phyloP scores from a whole-genome alignment of 2,329 filamentous ascomycete species.

The Zymoseptoria crescenta region DNA sequence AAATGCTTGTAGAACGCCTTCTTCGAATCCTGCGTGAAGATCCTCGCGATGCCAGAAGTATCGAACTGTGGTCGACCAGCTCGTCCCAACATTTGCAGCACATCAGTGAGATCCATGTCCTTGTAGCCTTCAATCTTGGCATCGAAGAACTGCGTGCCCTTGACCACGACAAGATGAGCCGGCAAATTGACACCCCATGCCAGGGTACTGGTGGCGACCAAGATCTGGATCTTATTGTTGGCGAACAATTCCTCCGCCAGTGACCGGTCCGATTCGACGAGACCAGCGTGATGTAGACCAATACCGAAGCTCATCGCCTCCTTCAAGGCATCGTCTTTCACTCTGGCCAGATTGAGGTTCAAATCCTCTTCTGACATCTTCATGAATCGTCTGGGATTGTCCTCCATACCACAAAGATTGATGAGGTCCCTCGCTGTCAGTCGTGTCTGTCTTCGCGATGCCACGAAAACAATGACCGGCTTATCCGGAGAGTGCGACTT shows the following conservation, averaged over 20 bases:
- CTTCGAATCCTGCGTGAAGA: slow-evolving; percentile 95
- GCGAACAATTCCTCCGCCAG: slow-evolving; percentile 90
- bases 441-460: slow-evolving; percentile 87
- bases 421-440: slow-evolving; percentile 94
- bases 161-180: slow-evolving; percentile 93
- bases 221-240: slow-evolving; percentile 95
- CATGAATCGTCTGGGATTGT: slow-evolving; percentile 88
- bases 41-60: slow-evolving; percentile 87
- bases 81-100: slow-evolving; percentile 93
- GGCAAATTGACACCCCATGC: slow-evolving; percentile 98
- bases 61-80: slow-evolving; percentile 96
- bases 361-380: slow-evolving; percentile 93
- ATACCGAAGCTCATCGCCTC: slow-evolving; percentile 98
- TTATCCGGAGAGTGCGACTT: slow-evolving; percentile 95
- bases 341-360: slow-evolving; percentile 73
- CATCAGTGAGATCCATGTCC: slow-evolving; percentile 98
- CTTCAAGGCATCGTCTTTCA: slow-evolving; percentile 86
- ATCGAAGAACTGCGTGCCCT: slow-evolving; percentile 96
- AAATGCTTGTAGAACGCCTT: slow-evolving; percentile 99
- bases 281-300: slow-evolving; percentile 90
- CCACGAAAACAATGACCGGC: slow-evolving; percentile 96
- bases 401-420: slow-evolving; percentile 97
- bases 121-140: slow-evolving; percentile 96
- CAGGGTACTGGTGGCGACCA: slow-evolving; percentile 90
- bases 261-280: slow-evolving; percentile 88